Conservation (phyloP, 805 yeast species). For the Metschnikowia proteae region DNA sequence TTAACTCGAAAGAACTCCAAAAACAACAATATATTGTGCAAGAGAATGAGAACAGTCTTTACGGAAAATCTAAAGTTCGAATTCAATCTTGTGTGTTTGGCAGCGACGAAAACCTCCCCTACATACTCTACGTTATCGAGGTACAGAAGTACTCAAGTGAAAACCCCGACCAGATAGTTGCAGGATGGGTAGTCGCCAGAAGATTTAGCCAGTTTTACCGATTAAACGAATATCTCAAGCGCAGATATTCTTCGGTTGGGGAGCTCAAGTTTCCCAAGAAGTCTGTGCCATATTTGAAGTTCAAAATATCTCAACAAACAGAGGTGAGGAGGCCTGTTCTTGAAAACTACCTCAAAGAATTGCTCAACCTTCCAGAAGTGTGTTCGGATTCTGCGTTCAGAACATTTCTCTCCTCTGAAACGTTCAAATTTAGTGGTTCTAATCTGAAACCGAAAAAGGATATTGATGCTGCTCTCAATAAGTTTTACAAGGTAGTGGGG, state of each 20-base stretch:
- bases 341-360: slow-evolving; percentile 55
- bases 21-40: slow-evolving; percentile 80
- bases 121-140: slow-evolving; percentile 69
- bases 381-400: slow-evolving; percentile 73
- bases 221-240: slow-evolving; percentile 61
- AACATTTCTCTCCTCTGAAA: slow-evolving; percentile 71
- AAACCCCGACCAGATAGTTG: slow-evolving; percentile 45
- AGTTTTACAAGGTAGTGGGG: slow-evolving; percentile 22
- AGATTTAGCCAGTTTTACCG: slow-evolving; percentile 80
- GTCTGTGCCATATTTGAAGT: slow-evolving; percentile 60
- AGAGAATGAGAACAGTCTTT: slow-evolving; percentile 75
- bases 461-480: slow-evolving; percentile 26
- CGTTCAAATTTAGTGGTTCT: slow-evolving; percentile 35
- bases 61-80: slow-evolving; percentile 55
- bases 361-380: slow-evolving; percentile 61
- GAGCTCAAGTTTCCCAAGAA: slow-evolving; percentile 55
- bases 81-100: slow-evolving; percentile 55
- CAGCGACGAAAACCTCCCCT: slow-evolving; percentile 44
- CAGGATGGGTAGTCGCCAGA: slow-evolving; percentile 89
- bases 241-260: slow-evolving; percentile 47
- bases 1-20: slow-evolving; percentile 68
- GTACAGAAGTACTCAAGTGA: slow-evolving; percentile 51
- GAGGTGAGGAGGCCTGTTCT: slow-evolving; percentile 61
- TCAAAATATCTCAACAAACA: slow-evolving; percentile 59
- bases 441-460: slow-evolving; percentile 22